Conservation (phyloP, 192 early-diverging fungal genomes). For the Entomortierella chlamydospora region DNA sequence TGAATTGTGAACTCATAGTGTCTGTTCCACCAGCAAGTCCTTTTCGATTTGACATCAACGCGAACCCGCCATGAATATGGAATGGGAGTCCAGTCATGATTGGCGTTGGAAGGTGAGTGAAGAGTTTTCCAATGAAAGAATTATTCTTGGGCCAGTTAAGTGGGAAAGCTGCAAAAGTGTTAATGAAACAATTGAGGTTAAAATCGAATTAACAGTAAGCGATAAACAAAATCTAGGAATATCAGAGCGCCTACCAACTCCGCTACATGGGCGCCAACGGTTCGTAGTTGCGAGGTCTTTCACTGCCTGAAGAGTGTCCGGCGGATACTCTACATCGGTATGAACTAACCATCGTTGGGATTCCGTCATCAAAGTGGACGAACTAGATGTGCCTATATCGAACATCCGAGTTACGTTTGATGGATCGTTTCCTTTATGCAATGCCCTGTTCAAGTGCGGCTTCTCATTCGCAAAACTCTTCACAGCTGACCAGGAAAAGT, state of each 20-base stretch:
- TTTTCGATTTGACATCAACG: slow-evolving; percentile 34
- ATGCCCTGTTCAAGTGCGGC: too few relatives aligned
- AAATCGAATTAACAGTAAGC: too few relatives aligned
- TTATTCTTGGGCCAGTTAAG: too few relatives aligned
- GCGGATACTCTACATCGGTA: not conserved
- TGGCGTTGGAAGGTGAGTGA: slow-evolving; percentile 45
- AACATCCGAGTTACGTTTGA: too few relatives aligned
- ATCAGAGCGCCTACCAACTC: not conserved
- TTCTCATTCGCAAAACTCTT: too few relatives aligned
- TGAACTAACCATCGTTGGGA: not conserved
- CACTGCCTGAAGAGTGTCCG: not conserved
- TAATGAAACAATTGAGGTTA: too few relatives aligned
- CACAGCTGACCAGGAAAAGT: too few relatives aligned
- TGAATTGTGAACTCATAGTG: not conserved
- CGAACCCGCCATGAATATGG: slow-evolving; percentile 55
- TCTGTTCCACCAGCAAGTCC: slow-evolving; percentile 16
- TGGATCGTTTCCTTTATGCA: too few relatives aligned
- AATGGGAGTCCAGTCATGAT: slow-evolving; percentile 35
- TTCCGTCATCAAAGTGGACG: not conserved
- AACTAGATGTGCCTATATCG: too few relatives aligned
- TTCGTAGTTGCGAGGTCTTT: not conserved
- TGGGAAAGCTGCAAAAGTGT: too few relatives aligned
- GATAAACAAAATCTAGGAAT: too few relatives aligned
- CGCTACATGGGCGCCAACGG: not conserved
- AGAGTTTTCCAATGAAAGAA: slow-evolving; percentile 30